Evolutionary conservation across 73 alveolate genomes (phyloP), one percentile per base, ranked within the genome.

Genomic region (Uronychia binucleata): DNA sequence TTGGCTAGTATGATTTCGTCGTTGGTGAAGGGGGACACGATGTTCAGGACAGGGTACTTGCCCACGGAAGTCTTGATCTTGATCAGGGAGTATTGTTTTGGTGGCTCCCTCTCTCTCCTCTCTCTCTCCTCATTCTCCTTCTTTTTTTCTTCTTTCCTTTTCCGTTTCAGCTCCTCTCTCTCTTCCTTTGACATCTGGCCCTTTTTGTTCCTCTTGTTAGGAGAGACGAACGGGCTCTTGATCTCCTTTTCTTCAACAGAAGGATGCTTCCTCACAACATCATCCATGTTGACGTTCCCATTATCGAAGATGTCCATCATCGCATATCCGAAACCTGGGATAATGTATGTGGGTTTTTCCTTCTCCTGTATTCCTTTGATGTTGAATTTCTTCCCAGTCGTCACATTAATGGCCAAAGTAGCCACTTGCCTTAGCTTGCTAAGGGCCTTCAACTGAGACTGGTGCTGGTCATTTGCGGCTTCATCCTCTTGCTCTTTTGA

Each of bases 281-380:
- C 34, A 58, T 83, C 87, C 95, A 89, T 89, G 67, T 89, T 92
- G 27, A 89, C 95, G 82, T 34, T 78, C 28, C 85, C 89, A 78
- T 94, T 94, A 58, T 92, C 93, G 74, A 92, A 92, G 77, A 81
- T 31, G 78, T 94, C 98, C 90, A 94, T 80, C 59, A 94, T 26
- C 26, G 96, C 91, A 83, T 94, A 94, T 32, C 97, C 94, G 34
- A 94, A 94, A 28, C 98, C 96, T 1, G 98, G 87, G 57, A 88
- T 92, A 34, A 94, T 79, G 77, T 94, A 80, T 19, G 96, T 83
- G 29, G 59, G 67, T 85, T 74, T 59, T 58, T 58, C 74, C 74
- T 81, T 83, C 30, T 78, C 80, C 77, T 58, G 59, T 34, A 79
- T 34, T 46, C 67, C 67, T 33, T 77, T 28, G 8, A 79, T 31